Percentiles rank a stretch among this genome's conserved stretches.
These are phyloP conservation scores for Mortierella sp. DNA, from an alignment of 371 early-diverging fungal genomes.

Conservation along the genomic window DNA sequence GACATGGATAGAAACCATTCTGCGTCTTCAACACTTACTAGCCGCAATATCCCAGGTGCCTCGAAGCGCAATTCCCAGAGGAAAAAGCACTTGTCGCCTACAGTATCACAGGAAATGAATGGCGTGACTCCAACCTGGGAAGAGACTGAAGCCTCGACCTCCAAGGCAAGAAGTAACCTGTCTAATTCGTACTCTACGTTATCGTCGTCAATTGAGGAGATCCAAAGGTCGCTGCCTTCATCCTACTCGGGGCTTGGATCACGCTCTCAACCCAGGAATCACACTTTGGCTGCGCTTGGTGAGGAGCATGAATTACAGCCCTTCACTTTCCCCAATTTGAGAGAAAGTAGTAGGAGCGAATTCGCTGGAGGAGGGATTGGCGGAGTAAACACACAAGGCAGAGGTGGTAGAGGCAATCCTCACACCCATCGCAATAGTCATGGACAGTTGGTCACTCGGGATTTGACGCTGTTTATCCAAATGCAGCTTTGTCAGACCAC, in stretches of 20 bases:
- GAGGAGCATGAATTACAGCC: constrained; percentile 17
- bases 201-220: constrained; percentile 55
- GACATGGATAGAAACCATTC: constrained; percentile 44
- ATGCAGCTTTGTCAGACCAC: constrained; percentile 90
- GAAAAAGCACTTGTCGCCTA: constrained; percentile 35
- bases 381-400: constrained; percentile 11
- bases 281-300: constrained; percentile 5
- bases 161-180: constrained; percentile 8
- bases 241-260: constrained; percentile 48
- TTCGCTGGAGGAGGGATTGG: constrained; percentile 33
- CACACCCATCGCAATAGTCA: constrained; percentile 16
- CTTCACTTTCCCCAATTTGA: constrained; percentile 23
- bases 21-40: constrained; percentile 38
- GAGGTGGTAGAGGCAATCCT: constrained; percentile 1
- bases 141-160: constrained; percentile 11
- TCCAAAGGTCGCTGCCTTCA: constrained; percentile 47
- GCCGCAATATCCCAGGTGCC: constrained; percentile 29
- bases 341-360: neutral
- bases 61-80: neutral
- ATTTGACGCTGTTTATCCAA: constrained; percentile 83
- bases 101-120: constrained; percentile 35
- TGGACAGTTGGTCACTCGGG: constrained; percentile 33
- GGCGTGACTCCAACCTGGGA: constrained; percentile 31
- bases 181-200: constrained; percentile 31
- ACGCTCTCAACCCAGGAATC: constrained; percentile 23